Evolutionary conservation across 192 early-diverging fungal species (phyloP), one percentile per base, ranked within the genome.

Genomic region (Irineochytrium annulatum): DNA sequence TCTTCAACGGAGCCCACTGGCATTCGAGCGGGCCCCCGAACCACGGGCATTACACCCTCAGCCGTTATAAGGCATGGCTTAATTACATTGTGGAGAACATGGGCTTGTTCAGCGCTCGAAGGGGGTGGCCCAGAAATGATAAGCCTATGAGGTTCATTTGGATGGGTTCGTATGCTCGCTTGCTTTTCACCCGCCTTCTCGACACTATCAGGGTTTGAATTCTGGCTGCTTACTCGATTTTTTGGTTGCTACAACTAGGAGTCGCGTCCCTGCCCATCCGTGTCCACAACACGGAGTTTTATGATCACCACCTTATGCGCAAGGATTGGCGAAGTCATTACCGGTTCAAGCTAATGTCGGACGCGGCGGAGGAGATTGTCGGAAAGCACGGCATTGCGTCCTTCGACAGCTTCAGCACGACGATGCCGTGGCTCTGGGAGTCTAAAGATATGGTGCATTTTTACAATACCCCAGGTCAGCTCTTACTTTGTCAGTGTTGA

Each of bases 291-390:
- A 34, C 16, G 26, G 1, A 17, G 1, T 5, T 34, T 11, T 17
- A 62, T 35, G 34, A 34, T 11, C 14, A 62, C 1, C n/a, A 3
- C 0, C 19, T 28, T 28, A 19, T 19, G 31, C 17, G 20, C 0
- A 55, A 55, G 54, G 60, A 62, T 37, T 62, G 60, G 60, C 46
- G 60, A 6, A 53, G 19, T 14, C 29, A n/a, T 1, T 62, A 62
- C 49, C 46, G 60, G 14, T 27, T 62, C 4, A 62, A 62, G 53
- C 34, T 62, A 1, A 53, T 32, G 46, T 19, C 16, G 1, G 60
- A 52, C 19, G 27, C 41, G 39, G 46, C 60, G 13, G 60, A 62
- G 33, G 5, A 41, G 13, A 51, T 53, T 20, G 14, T 52, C 2
- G 17, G 11, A 13, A 13, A 34, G 16, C 34, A 35, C 14, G 30